Evolutionary conservation across 1,284 basidiomycete genomes (phyloP).

Genomic region (Papiliotrema nemorosa): DNA sequence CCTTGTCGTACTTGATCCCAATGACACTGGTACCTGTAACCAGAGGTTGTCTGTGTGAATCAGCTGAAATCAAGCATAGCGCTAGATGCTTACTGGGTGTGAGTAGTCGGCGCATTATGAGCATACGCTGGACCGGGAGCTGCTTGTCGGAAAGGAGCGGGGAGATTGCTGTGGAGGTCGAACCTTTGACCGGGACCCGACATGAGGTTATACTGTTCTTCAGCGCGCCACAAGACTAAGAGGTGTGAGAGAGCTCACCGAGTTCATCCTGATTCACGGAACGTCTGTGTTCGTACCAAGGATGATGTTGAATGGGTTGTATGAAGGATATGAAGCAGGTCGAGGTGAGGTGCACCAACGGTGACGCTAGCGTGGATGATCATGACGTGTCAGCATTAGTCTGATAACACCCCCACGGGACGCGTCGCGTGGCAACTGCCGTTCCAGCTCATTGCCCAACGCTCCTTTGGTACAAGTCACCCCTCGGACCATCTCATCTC

Average conservation of each 20-base stretch:
- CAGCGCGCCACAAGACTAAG: too few relatives aligned
- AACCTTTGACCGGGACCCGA: neutral
- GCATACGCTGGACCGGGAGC: neutral
- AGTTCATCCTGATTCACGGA: too few relatives aligned
- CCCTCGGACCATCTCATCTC: too few relatives aligned
- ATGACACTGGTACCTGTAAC: slow-evolving; percentile 96
- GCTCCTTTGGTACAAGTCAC: too few relatives aligned
- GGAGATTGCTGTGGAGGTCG: slow-evolving; percentile 7
- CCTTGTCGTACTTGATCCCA: slow-evolving; percentile 90
- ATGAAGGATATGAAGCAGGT: too few relatives aligned
- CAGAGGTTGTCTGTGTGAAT: slow-evolving; percentile 72
- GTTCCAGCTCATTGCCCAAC: too few relatives aligned
- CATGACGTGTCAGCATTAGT: too few relatives aligned
- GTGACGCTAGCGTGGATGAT: too few relatives aligned
- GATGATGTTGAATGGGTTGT: neutral
- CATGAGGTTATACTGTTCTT: neutral
- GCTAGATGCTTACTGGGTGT: slow-evolving; percentile 17
- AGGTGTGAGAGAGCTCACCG: neutral
- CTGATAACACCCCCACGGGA: too few relatives aligned
- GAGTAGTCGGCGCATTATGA: slow-evolving; percentile 12
- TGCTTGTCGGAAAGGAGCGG: slow-evolving; percentile 4
- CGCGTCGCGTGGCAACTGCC: too few relatives aligned
- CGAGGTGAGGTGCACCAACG: too few relatives aligned
- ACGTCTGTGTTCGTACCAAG: neutral
- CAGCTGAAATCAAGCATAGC: neutral